phyloP scores from a whole-genome alignment of 495 filamentous ascomycete species.

The Talaromyces ruber region DNA sequence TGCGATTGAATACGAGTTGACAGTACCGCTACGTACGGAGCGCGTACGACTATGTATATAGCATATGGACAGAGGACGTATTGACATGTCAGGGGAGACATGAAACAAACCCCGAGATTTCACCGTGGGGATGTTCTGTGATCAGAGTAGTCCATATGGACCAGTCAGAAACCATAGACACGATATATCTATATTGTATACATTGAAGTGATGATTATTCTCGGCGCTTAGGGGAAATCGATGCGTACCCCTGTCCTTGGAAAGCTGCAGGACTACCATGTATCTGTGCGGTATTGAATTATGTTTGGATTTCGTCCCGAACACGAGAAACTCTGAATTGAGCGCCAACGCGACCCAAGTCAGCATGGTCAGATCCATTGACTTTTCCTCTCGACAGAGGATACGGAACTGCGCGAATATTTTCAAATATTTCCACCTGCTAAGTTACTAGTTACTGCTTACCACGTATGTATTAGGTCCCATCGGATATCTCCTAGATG shows the following conservation, averaged over 20 bases:
- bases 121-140: neutral
- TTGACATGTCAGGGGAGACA: neutral
- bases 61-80: no score
- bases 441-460: neutral
- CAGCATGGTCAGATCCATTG: neutral
- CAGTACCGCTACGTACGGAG: neutral
- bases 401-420: neutral
- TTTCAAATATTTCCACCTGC: neutral
- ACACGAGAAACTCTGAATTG: neutral
- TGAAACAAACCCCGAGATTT: neutral
- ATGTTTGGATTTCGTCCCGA: neutral
- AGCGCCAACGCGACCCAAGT: neutral
- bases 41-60: neutral
- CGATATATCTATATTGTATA: neutral
- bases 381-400: neutral
- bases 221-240: neutral
- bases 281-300: no score
- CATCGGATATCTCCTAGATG: no score
- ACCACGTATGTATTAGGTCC: neutral
- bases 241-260: neutral
- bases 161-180: neutral
- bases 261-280: no score
- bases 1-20: neutral
- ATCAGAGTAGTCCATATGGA: neutral
- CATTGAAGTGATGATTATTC: neutral